Conservation (phyloP, 495 filamentous ascomycete genomes). For the Diplogelasinospora grovesii region DNA sequence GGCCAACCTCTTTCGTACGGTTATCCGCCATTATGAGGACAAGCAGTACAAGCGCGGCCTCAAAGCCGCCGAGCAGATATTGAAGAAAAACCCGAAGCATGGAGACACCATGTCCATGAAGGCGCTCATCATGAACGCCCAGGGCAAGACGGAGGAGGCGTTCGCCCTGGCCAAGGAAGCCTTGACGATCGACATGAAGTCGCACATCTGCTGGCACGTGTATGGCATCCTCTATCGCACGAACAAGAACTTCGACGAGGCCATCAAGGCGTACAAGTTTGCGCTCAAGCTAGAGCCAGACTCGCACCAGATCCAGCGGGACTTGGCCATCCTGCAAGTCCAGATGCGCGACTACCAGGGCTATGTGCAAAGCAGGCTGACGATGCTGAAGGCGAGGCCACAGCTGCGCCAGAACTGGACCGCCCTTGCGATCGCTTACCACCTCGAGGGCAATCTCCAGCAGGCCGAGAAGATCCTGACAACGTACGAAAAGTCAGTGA, state of each 20-base stretch:
- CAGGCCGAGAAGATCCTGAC: conserved; percentile 87
- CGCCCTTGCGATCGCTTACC: conserved; percentile 84
- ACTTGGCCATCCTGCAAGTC: conserved; percentile 85
- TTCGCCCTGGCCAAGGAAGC: conserved; percentile 88
- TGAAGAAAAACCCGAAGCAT: conserved; percentile 90
- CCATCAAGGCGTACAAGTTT: conserved; percentile 97
- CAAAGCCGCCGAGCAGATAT: conserved; percentile 89
- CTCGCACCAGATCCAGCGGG: conserved; percentile 86
- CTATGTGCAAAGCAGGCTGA: conserved; percentile 76
- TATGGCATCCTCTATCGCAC: conserved; percentile 92
- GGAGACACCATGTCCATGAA: conserved; percentile 99
- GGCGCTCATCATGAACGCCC: conserved; percentile 87
- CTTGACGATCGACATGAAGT: conserved; percentile 92
- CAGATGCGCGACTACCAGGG: conserved; percentile 96
- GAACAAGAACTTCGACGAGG: conserved; percentile 95
- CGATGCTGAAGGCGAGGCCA: conserved; percentile 79
- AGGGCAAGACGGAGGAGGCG: conserved; percentile 86
- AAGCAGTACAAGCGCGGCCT: conserved; percentile 99
- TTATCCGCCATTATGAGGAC: conserved; percentile 90
- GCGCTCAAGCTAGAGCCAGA: conserved; percentile 89
- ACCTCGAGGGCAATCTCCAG: conserved; percentile 73
- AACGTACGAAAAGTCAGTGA: conserved; percentile 88
- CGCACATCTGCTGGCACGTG: conserved; percentile 98
- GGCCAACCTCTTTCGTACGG: conserved; percentile 82
- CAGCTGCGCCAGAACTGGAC: conserved; percentile 89